A percentile compares a stretch with the other conserved stretches of the same genome.
These are phyloP conservation scores for Phytophthora cryptogea DNA, from an alignment of 352 stramenopile species.

Conservation along the genomic window DNA sequence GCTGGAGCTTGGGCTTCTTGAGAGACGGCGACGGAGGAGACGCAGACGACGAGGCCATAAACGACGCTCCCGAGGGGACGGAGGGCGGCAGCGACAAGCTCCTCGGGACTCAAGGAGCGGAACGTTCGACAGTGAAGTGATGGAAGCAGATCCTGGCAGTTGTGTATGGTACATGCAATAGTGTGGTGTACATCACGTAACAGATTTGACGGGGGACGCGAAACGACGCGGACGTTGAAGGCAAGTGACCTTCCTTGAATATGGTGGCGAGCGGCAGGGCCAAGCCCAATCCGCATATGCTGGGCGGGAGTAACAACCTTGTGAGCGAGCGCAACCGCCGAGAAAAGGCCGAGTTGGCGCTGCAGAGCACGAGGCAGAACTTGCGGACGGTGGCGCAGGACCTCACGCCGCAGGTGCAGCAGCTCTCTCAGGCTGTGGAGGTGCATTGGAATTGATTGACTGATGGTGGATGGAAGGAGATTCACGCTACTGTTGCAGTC, in stretches of 20 bases:
- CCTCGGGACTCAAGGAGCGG: not conserved
- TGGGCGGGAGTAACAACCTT: slow-evolving; percentile 75
- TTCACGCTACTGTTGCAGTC: slow-evolving; percentile 23
- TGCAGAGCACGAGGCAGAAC: slow-evolving; percentile 41
- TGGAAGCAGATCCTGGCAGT: not conserved
- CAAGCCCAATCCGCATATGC: slow-evolving; percentile 42
- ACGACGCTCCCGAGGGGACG: slow-evolving; percentile 25
- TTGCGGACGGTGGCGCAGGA: slow-evolving; percentile 45
- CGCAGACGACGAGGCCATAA: slow-evolving; percentile 42
- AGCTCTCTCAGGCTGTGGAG: slow-evolving; percentile 54
- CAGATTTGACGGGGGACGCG: not conserved
- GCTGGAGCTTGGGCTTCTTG: slow-evolving; percentile 53
- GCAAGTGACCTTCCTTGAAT: not conserved
- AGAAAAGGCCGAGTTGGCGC: slow-evolving; percentile 50
- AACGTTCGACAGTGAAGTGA: slow-evolving; percentile 23
- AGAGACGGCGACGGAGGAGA: slow-evolving; percentile 37
- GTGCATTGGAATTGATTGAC: slow-evolving; percentile 16
- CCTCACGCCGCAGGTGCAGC: slow-evolving; percentile 52
- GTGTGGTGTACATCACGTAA: not conserved
- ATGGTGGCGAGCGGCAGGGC: slow-evolving; percentile 6
- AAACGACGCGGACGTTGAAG: slow-evolving; percentile 24
- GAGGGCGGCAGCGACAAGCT: not conserved
- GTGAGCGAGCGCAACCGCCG: slow-evolving; percentile 59
- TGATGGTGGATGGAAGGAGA: too few relatives aligned
- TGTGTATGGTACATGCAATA: not conserved